Conservation (phyloP, 2,329 filamentous ascomycete species). For the Thelonectria olida region DNA sequence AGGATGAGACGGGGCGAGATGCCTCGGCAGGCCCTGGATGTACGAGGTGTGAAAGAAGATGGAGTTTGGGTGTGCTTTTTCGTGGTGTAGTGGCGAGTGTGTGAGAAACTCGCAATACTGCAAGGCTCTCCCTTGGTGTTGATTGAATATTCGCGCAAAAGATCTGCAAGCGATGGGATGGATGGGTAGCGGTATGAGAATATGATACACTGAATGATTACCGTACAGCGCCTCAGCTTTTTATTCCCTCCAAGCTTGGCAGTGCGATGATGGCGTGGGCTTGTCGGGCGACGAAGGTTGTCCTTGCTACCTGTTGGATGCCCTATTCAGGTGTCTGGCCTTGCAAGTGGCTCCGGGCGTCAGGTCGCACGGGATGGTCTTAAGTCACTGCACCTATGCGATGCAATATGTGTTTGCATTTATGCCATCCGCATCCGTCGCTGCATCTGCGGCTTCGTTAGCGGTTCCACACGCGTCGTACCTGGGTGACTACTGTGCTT, state of each 20-base stretch:
- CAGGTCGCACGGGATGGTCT: conserved; percentile 3
- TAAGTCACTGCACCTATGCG: conserved; percentile 13
- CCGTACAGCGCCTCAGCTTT: background rate
- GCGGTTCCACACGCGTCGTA: background rate
- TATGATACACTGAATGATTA: background rate
- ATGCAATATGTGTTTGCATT: conserved; percentile 24
- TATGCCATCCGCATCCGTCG: too few species aligned
- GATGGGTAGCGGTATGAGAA: background rate
- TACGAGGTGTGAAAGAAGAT: background rate
- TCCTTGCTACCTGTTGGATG: background rate
- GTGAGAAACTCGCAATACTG: background rate
- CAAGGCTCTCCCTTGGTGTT: background rate
- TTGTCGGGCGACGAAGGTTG: background rate
- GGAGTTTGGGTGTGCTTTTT: background rate
- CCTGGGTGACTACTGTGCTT: too few species aligned
- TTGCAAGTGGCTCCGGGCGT: background rate
- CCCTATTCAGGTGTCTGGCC: background rate
- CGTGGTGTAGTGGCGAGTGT: background rate
- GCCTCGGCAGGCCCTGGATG: background rate
- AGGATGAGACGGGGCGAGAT: background rate
- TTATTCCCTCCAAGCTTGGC: background rate
- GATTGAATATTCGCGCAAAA: background rate
- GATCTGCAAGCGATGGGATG: background rate
- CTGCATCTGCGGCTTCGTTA: conserved; percentile 6
- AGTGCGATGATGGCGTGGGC: background rate